These are phyloP conservation scores for Onygena corvina DNA, from an alignment of 2,329 filamentous ascomycete genomes.

Conservation along the genomic window DNA sequence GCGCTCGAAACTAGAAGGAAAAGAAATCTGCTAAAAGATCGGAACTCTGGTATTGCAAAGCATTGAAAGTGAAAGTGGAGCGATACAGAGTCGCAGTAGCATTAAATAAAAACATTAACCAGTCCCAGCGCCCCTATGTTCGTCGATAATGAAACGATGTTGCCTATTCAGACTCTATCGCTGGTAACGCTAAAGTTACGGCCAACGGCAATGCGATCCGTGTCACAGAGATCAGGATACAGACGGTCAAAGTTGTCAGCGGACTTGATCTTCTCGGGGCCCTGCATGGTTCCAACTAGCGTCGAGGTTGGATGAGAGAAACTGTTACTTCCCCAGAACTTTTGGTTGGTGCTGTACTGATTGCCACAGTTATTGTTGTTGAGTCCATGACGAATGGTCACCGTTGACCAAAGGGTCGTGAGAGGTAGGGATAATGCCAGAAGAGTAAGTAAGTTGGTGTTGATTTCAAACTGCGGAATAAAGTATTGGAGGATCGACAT, in stretches of 20 bases:
- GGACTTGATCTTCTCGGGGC: conserved; percentile 1
- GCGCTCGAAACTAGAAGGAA: too few relatives aligned
- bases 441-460: conserved; percentile 44
- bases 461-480: conserved; percentile 41
- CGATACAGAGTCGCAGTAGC: too few relatives aligned
- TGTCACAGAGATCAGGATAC: conserved; percentile 12
- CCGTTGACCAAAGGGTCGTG: conserved; percentile 53
- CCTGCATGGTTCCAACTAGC: background rate
- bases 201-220: conserved; percentile 9
- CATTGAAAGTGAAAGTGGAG: too few relatives aligned
- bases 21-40: too few relatives aligned
- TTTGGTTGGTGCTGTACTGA: background rate
- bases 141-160: too few relatives aligned
- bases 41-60: too few relatives aligned
- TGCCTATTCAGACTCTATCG: conserved; percentile 4
- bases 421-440: conserved; percentile 53
- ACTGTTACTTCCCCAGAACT: conserved; percentile 8
- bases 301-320: conserved; percentile 2
- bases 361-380: conserved; percentile 9
- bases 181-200: conserved; percentile 14
- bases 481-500: conserved; percentile 49
- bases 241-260: conserved; percentile 12
- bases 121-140: too few relatives aligned
- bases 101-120: too few relatives aligned
- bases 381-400: conserved; percentile 22